Percentiles rank a stretch among this genome's conserved stretches.
phyloP scores from a whole-genome alignment of 1,284 basidiomycete genomes.

The Hymenochaete sp. region DNA sequence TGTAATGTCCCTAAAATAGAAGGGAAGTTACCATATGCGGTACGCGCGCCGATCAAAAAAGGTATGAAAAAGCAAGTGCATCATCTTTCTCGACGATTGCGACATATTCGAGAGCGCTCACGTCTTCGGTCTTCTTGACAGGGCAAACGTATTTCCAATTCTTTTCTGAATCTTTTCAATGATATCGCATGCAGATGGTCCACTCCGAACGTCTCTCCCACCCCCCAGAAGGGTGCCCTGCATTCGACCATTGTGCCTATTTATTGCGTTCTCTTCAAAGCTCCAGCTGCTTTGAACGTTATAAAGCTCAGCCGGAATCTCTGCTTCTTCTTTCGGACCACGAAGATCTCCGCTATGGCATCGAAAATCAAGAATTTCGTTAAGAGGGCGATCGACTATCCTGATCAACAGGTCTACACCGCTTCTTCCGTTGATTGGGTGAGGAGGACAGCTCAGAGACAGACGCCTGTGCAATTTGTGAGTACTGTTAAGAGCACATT shows the following conservation, averaged over 20 bases:
- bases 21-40: too few species aligned
- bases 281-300: too few species aligned
- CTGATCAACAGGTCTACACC: constrained; percentile 49
- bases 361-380: constrained; percentile 37
- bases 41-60: too few species aligned
- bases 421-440: constrained; percentile 51
- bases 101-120: too few species aligned
- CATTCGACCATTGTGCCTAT: not conserved
- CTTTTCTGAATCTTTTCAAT: too few species aligned
- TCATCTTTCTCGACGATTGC: too few species aligned
- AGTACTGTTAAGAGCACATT: too few species aligned
- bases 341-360: constrained; percentile 28
- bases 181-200: not conserved
- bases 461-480: constrained; percentile 26
- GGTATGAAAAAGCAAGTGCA: too few species aligned
- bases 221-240: too few species aligned
- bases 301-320: not conserved
- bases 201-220: not conserved
- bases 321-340: constrained; percentile 4
- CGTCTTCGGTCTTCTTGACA: too few species aligned
- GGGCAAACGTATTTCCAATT: too few species aligned
- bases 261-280: constrained; percentile 2
- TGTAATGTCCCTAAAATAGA: too few species aligned
- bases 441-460: constrained; percentile 31
- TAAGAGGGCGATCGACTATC: constrained; percentile 53